These are phyloP conservation scores for Xylaria sp. DNA, from an alignment of 2,329 filamentous ascomycete species.

Conservation along the genomic window DNA sequence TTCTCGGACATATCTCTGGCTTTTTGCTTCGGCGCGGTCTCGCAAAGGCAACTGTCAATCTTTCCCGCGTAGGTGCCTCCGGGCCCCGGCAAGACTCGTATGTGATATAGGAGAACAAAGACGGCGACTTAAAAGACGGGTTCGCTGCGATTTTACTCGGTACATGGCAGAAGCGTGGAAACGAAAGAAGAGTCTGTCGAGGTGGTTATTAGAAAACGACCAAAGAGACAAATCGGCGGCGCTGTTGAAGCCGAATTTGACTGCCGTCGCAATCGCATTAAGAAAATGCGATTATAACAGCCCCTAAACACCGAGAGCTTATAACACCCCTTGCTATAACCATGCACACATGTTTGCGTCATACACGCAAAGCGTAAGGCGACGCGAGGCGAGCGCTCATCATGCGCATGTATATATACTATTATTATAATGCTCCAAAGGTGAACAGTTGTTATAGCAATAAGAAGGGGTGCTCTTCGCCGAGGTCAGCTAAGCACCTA, in stretches of 20 bases:
- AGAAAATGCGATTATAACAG: constrained; percentile 20
- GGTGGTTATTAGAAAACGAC: constrained; percentile 22
- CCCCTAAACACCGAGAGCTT: constrained; percentile 18
- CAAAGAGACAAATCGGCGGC: constrained; percentile 13
- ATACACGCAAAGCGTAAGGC: constrained; percentile 23
- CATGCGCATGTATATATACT: constrained; percentile 1
- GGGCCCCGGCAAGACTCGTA: constrained; percentile 8
- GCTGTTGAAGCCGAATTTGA: constrained; percentile 13
- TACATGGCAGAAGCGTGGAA: constrained; percentile 30
- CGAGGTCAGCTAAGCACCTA: constrained; percentile 23
- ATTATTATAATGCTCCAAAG: constrained; percentile 18
- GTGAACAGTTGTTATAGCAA: background rate
- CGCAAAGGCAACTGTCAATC: constrained; percentile 15
- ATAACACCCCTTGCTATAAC: constrained; percentile 36
- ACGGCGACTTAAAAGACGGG: constrained; percentile 2
- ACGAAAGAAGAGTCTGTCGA: constrained; percentile 9
- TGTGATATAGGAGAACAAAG: constrained; percentile 22
- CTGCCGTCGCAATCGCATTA: constrained; percentile 28
- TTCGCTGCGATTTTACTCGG: constrained; percentile 21
- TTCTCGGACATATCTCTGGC: constrained; percentile 56
- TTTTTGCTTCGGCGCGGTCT: constrained; percentile 33
- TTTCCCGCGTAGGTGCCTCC: constrained; percentile 12
- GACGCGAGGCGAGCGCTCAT: constrained; percentile 11
- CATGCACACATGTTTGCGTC: constrained; percentile 20
- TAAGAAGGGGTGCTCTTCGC: constrained; percentile 21